These are phyloP conservation scores for Podila horticola DNA, from an alignment of 192 early-diverging fungal genomes.

Conservation along the genomic window DNA sequence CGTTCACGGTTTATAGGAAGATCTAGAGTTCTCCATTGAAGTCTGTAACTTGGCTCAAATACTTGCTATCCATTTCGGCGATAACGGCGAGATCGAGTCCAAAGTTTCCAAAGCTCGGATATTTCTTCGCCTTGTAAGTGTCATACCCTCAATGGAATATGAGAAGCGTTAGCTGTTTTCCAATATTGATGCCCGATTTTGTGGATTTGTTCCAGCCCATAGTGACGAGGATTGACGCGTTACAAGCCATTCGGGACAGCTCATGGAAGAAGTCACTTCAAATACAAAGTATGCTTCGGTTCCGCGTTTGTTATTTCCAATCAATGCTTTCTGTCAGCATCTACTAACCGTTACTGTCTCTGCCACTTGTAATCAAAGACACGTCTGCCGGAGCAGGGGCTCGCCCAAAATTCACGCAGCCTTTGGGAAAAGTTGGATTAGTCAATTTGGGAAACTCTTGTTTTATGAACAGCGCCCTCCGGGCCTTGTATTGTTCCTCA, in stretches of 20 bases:
- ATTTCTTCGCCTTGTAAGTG: slow-evolving; percentile 25
- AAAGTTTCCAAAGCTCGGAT: slow-evolving; percentile 33
- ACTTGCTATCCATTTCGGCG: slow-evolving; percentile 38
- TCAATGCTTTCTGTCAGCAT: neutral
- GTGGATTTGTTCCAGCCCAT: slow-evolving; percentile 8
- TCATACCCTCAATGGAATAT: no score
- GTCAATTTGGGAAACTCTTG: slow-evolving; percentile 90
- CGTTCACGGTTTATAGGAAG: slow-evolving; percentile 10
- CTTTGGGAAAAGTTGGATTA: slow-evolving; percentile 63
- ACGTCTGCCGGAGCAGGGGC: slow-evolving; percentile 15
- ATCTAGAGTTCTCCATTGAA: slow-evolving; percentile 19
- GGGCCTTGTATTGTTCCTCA: slow-evolving; percentile 55
- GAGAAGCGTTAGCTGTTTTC: neutral
- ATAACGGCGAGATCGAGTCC: slow-evolving; percentile 18
- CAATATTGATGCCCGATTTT: neutral
- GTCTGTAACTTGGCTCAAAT: slow-evolving; percentile 36
- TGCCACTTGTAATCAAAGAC: slow-evolving; percentile 8
- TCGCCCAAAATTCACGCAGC: slow-evolving; percentile 22
- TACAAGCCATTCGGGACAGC: slow-evolving; percentile 23
- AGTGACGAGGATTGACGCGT: slow-evolving; percentile 24
- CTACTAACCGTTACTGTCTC: neutral
- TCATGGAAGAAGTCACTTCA: slow-evolving; percentile 42
- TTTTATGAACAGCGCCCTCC: slow-evolving; percentile 87
- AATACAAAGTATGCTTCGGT: slow-evolving; percentile 21
- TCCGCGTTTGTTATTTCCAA: neutral